phyloP scores from a whole-genome alignment of 768 basidiomycete genomes.

The Boletus sp. region DNA sequence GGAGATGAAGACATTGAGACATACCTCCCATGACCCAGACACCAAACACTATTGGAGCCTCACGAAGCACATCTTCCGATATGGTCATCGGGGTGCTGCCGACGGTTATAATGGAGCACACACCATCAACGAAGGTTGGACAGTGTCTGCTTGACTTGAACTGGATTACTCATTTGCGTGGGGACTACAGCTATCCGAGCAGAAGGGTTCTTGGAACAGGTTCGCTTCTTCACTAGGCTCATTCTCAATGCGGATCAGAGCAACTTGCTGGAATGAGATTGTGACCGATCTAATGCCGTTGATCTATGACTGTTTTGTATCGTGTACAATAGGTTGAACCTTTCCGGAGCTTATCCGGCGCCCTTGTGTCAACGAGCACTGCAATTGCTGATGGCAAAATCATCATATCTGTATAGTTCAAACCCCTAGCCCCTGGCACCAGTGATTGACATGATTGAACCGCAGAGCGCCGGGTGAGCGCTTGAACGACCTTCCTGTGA shows the following conservation, averaged over 20 bases:
- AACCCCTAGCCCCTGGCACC: no score
- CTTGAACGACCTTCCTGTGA: no score
- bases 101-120: constrained; percentile 38
- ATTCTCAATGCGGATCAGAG: constrained; percentile 31
- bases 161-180: constrained; percentile 5
- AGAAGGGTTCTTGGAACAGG: constrained; percentile 21
- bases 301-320: background rate
- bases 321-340: background rate
- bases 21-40: constrained; percentile 29
- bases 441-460: no score
- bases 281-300: no score
- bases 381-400: background rate
- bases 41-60: constrained; percentile 46
- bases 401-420: no score
- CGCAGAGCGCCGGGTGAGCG: no score
- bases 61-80: constrained; percentile 47
- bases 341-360: no score
- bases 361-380: background rate
- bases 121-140: constrained; percentile 29
- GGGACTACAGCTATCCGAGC: no score
- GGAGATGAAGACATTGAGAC: constrained; percentile 21
- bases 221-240: constrained; percentile 33
- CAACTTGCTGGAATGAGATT: background rate
- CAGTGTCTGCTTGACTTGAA: background rate
- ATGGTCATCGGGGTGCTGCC: constrained; percentile 30